These are phyloP conservation scores for Crassisporium funariophilum DNA, from an alignment of 768 basidiomycete genomes.

Conservation along the genomic window DNA sequence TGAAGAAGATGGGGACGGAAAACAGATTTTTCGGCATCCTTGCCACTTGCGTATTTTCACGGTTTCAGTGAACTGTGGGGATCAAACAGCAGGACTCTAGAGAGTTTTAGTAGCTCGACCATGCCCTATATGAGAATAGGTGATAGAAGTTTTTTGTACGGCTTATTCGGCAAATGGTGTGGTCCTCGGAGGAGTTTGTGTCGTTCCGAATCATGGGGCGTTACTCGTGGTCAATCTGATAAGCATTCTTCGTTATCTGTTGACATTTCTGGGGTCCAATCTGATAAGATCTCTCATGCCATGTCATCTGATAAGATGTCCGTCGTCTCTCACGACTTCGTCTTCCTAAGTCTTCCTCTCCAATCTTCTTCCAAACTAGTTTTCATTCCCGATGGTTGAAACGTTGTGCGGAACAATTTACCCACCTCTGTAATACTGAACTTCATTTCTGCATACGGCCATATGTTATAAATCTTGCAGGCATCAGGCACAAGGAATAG, in stretches of 20 bases:
- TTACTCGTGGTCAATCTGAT: conserved; percentile 24
- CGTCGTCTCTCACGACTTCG: conserved; percentile 5
- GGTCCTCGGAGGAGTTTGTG: conserved; percentile 4
- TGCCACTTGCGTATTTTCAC: conserved; percentile 11
- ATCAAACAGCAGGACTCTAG: conserved; percentile 9
- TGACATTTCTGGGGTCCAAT: conserved; percentile 26
- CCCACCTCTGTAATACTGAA: no score
- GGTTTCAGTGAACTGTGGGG: conserved; percentile 14
- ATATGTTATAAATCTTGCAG: no score
- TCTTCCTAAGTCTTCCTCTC: background rate
- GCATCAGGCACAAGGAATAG: no score
- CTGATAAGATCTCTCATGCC: conserved; percentile 35
- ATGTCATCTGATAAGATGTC: conserved; percentile 22
- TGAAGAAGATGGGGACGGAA: conserved; percentile 93
- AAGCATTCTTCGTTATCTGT: conserved; percentile 22
- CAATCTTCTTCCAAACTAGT: no score
- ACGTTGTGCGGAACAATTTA: no score
- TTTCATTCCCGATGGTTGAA: no score
- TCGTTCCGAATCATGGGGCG: conserved; percentile 5
- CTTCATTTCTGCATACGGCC: no score
- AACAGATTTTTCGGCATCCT: conserved; percentile 77
- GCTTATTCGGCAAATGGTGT: conserved; percentile 14
- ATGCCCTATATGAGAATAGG: conserved; percentile 12
- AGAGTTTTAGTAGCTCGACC: background rate
- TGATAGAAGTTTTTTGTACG: conserved; percentile 14